phyloP scores from a whole-genome alignment of 148 eudicot genomes.

The Rhododendron ferrugineum region DNA sequence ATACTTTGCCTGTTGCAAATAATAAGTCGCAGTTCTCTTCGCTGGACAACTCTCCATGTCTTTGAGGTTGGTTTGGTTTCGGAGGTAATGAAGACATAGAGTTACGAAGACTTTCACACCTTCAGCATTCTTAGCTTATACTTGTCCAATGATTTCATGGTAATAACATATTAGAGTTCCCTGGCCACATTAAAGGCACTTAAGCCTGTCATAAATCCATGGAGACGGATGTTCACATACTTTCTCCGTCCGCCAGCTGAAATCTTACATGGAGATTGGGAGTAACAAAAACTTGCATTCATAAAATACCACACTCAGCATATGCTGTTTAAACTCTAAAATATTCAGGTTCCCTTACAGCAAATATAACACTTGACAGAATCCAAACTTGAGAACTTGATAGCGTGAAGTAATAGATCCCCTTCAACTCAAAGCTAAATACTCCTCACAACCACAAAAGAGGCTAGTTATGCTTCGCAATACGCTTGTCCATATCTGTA shows the following conservation, averaged over 20 bases:
- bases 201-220: neutral
- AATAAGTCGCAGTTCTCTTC: neutral
- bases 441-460: conserved; percentile 4
- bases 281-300: conserved; percentile 19
- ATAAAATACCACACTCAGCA: conserved; percentile 10
- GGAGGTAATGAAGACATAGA: neutral
- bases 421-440: conserved; percentile 11
- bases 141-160: conserved; percentile 12
- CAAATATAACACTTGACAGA: conserved; percentile 14
- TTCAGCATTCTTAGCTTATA: conserved; percentile 10
- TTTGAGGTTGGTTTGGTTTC: conserved; percentile 5
- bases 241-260: conserved; percentile 7
- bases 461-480: conserved; percentile 3
- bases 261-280: conserved; percentile 10
- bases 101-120: neutral
- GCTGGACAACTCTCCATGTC: neutral
- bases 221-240: neutral
- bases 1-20: neutral
- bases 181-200: conserved; percentile 10
- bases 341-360: conserved; percentile 18
- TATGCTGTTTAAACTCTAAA: conserved; percentile 8
- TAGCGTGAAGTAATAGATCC: neutral
- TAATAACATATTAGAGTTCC: conserved; percentile 5
- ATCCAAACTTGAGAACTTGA: conserved; percentile 12
- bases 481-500: neutral